Evolutionary conservation across 1,139 yeast species (phyloP).

Genomic region (Blastobotrys proliferans): DNA sequence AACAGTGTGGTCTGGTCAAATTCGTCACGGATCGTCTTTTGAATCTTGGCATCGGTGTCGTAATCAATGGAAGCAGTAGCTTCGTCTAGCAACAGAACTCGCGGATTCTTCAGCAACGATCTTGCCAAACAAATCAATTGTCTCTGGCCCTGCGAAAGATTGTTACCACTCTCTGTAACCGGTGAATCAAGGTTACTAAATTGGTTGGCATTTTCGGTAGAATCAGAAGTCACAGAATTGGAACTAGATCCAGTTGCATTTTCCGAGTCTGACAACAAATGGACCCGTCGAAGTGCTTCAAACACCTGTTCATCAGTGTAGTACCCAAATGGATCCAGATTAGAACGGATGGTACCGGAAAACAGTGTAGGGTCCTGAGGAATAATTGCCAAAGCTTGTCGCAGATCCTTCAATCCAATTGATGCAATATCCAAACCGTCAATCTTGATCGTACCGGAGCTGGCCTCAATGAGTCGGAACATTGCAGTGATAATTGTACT

Average conservation of each 20-base stretch:
- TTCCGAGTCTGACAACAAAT: constrained; percentile 46
- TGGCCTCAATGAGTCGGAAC: constrained; percentile 90
- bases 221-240: constrained; percentile 6
- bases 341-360: constrained; percentile 75
- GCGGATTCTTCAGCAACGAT: constrained; percentile 79
- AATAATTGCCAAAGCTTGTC: constrained; percentile 82
- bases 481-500: constrained; percentile 94
- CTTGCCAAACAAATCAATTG: constrained; percentile 91
- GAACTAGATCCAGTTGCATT: neutral
- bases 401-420: constrained; percentile 73
- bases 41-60: constrained; percentile 86
- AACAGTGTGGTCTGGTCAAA: constrained; percentile 77
- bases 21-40: constrained; percentile 84
- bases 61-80: constrained; percentile 96
- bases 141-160: constrained; percentile 93
- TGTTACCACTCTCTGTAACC: constrained; percentile 83
- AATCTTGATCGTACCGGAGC: constrained; percentile 71
- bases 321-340: constrained; percentile 75
- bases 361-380: constrained; percentile 94
- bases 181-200: constrained; percentile 64
- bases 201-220: constrained; percentile 67
- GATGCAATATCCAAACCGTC: constrained; percentile 88
- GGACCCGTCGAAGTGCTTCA: constrained; percentile 82
- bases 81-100: constrained; percentile 82
- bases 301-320: constrained; percentile 70